phyloP scores from a whole-genome alignment of 768 basidiomycete genomes.

The Phaffia australis region DNA sequence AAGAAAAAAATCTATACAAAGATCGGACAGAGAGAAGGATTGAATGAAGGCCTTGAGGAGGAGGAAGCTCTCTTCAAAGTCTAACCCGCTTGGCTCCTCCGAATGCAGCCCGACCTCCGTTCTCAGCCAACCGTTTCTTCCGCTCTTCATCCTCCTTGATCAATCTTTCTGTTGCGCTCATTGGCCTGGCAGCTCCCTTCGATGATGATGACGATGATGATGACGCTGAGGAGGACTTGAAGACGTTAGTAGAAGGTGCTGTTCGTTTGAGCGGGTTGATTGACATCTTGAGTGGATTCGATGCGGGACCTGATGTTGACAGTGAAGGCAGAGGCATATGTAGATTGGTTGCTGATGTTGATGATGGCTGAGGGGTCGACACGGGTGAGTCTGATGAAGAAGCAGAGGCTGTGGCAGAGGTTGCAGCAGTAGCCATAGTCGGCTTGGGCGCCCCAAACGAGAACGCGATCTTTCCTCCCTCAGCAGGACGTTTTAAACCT shows the following conservation, averaged over 20 bases:
- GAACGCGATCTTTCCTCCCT: constrained; percentile 57
- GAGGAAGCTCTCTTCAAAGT: neutral
- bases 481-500: constrained; percentile 55
- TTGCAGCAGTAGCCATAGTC: constrained; percentile 12
- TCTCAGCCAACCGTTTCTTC: constrained; percentile 49
- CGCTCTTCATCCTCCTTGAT: constrained; percentile 85
- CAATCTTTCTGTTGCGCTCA: constrained; percentile 74
- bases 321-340: constrained; percentile 13
- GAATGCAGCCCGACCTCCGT: constrained; percentile 16
- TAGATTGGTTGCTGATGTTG: neutral
- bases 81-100: constrained; percentile 13
- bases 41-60: too few species aligned
- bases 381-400: constrained; percentile 32
- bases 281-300: constrained; percentile 27
- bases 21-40: too few species aligned
- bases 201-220: constrained; percentile 35
- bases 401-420: constrained; percentile 6
- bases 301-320: constrained; percentile 24
- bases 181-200: constrained; percentile 45
- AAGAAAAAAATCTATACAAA: too few species aligned
- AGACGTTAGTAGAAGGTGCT: constrained; percentile 42
- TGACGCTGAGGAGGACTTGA: constrained; percentile 48
- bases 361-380: constrained; percentile 16
- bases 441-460: constrained; percentile 46
- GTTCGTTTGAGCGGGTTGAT: constrained; percentile 27